A percentile compares a stretch with the other conserved stretches of the same genome.
These are phyloP conservation scores for Neckera pumila DNA, from an alignment of 225 moss, liverwort and hornwort genomes.

Conservation along the genomic window DNA sequence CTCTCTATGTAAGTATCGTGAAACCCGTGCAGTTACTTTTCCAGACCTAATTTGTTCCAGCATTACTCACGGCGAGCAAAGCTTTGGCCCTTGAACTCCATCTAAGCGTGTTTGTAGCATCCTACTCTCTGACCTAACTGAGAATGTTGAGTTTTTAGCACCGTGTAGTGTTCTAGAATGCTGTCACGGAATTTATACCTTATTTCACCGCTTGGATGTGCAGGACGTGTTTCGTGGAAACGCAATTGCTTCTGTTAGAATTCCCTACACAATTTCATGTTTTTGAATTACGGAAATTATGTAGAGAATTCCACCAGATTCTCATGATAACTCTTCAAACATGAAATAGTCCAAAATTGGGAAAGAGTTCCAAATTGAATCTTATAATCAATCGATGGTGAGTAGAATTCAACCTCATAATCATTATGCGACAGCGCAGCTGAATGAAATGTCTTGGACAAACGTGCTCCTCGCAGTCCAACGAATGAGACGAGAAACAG, in stretches of 20 bases:
- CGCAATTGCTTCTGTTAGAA: not conserved
- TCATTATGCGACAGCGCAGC: not conserved
- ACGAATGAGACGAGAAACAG: not conserved
- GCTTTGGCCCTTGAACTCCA: not conserved
- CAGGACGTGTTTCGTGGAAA: not conserved
- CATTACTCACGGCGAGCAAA: not conserved
- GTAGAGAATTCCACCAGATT: not conserved
- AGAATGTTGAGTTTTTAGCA: not conserved
- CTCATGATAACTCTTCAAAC: not conserved
- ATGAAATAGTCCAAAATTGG: not conserved
- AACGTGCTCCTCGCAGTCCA: not conserved
- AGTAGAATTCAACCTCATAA: not conserved
- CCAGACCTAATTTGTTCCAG: not conserved
- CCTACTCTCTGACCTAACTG: not conserved
- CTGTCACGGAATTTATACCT: not conserved
- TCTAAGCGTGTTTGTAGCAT: not conserved
- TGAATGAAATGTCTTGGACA: not conserved
- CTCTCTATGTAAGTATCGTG: conserved; percentile 27
- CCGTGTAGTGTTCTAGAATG: not conserved
- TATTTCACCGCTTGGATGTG: not conserved
- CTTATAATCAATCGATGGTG: not conserved
- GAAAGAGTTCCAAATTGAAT: not conserved
- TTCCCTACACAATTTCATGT: not conserved
- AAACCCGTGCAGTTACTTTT: not conserved
- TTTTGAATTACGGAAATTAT: not conserved